These are phyloP conservation scores for Globisporangium takayamanum DNA, from an alignment of 352 stramenopile genomes.

Conservation along the genomic window DNA sequence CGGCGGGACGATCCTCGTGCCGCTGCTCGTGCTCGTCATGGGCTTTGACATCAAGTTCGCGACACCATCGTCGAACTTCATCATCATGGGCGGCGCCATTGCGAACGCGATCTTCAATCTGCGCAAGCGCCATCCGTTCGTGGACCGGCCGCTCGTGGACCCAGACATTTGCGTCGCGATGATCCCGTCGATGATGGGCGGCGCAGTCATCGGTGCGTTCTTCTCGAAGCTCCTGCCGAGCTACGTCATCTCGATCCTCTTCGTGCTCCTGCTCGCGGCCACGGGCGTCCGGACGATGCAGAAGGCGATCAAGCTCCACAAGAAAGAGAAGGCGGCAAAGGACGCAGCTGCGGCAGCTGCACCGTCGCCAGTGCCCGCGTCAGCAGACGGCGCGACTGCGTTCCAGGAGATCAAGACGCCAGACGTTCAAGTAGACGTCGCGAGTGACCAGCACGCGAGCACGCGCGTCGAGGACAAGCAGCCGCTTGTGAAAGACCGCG, in stretches of 20 bases:
- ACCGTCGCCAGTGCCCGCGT: neutral
- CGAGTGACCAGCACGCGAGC: neutral
- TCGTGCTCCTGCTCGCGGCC: constrained; percentile 36
- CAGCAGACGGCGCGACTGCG: neutral
- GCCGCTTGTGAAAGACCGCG: constrained; percentile 14
- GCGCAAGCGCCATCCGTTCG: constrained; percentile 50
- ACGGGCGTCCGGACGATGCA: constrained; percentile 28
- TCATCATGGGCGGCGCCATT: constrained; percentile 56
- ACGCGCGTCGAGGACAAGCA: constrained; percentile 5
- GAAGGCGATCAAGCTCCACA: constrained; percentile 30
- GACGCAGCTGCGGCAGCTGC: constrained; percentile 13
- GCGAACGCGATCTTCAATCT: constrained; percentile 62
- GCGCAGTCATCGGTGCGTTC: constrained; percentile 44
- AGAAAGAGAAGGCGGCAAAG: constrained; percentile 25
- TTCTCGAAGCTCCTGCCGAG: constrained; percentile 53
- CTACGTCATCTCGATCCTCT: constrained; percentile 52
- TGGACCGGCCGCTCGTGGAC: constrained; percentile 50
- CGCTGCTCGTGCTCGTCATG: constrained; percentile 56
- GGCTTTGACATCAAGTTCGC: constrained; percentile 62
- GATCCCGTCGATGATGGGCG: constrained; percentile 57
- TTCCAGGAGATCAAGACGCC: constrained; percentile 12
- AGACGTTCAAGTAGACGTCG: constrained; percentile 6
- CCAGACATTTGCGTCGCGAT: constrained; percentile 48
- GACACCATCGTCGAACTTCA: constrained; percentile 52
- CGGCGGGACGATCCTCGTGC: constrained; percentile 46